These are phyloP conservation scores for Peterozyma xylosa DNA, from an alignment of 805 yeast genomes.

Conservation along the genomic window DNA sequence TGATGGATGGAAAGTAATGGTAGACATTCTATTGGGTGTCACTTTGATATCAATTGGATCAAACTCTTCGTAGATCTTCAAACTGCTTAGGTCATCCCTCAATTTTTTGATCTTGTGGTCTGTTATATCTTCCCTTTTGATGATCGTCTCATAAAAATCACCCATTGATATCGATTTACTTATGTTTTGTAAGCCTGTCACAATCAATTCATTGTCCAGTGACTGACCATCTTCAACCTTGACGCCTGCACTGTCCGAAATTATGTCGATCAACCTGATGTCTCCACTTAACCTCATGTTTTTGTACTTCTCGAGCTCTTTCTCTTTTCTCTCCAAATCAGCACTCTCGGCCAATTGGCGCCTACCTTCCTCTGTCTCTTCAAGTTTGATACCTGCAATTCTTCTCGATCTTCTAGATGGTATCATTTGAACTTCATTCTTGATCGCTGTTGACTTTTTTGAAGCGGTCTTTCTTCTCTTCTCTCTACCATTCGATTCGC, in stretches of 20 bases:
- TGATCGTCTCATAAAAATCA: constrained; percentile 55
- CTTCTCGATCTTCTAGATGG: constrained; percentile 77
- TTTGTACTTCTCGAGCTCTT: constrained; percentile 41
- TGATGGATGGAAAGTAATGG: constrained; percentile 74
- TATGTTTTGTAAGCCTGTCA: constrained; percentile 26
- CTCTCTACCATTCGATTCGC: constrained; percentile 16
- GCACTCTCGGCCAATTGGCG: constrained; percentile 29
- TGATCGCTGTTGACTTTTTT: constrained; percentile 20
- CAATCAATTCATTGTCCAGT: constrained; percentile 16
- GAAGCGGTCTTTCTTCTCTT: constrained; percentile 11
- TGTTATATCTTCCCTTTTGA: constrained; percentile 22
- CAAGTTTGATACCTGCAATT: constrained; percentile 63
- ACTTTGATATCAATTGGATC: constrained; percentile 68
- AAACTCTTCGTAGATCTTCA: constrained; percentile 46
- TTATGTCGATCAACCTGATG: constrained; percentile 51
- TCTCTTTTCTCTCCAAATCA: constrained; percentile 22
- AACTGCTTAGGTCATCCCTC: constrained; percentile 45
- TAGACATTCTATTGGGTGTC: constrained; percentile 64
- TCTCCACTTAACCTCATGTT: constrained; percentile 60
- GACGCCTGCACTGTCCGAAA: constrained; percentile 25
- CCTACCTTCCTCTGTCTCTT: constrained; percentile 34
- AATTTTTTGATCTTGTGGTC: constrained; percentile 35
- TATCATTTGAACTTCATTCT: constrained; percentile 18
- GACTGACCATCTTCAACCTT: constrained; percentile 27
- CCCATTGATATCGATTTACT: constrained; percentile 57